Base-by-base conservation (phyloP, 148 eudicot genomes). In the Tetragonia tetragonoides region DNA sequence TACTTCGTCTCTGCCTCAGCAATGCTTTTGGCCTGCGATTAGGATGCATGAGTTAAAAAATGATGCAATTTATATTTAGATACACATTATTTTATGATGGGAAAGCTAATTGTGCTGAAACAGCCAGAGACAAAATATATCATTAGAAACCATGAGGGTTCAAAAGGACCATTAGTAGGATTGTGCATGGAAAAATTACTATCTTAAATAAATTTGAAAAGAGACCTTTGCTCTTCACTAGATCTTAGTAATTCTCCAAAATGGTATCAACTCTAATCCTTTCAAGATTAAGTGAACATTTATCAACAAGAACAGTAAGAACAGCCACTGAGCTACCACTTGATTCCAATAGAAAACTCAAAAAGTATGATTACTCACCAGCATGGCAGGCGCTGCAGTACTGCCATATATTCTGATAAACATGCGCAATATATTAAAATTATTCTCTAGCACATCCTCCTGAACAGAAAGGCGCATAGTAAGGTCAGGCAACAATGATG, bases 381-480 rank as follows among this genome's bases (percentile, higher is more conserved):
- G 83, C 93, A 88, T 86, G 75, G 85, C 56, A 76, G 97, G 89
- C 53, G 97, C 97, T 9, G 70, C 81, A 66, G 92, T 86, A 81
- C 92, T 78, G 72, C 99, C 99, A 83, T 90, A 89, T 76, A 85
- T 83, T 75, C 88, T 83, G 37, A 90, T 90, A 83, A 95, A 95
- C 97, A 93, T 91, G 67, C 99, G 97, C 81, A 95, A 79, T 74
- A 95, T 76, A 80, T 95, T 95, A 80, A 95, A 95, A 82, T 78
- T 95, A 77, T 95, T 95, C 81, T 91, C 92, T 75, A 90, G 67
- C 71, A 95, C 92, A 73, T 95, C 99, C 70, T 95, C 97, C 99
- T 95, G 81, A 77, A 81, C 57, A 73, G 61, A 62, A 71, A 68
- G 73, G 24, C 59, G 73, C 34, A 44, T n/a, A 67, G 41, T 28